phyloP scores from a whole-genome alignment of 805 yeast species.

The Yarrowia sp. region DNA sequence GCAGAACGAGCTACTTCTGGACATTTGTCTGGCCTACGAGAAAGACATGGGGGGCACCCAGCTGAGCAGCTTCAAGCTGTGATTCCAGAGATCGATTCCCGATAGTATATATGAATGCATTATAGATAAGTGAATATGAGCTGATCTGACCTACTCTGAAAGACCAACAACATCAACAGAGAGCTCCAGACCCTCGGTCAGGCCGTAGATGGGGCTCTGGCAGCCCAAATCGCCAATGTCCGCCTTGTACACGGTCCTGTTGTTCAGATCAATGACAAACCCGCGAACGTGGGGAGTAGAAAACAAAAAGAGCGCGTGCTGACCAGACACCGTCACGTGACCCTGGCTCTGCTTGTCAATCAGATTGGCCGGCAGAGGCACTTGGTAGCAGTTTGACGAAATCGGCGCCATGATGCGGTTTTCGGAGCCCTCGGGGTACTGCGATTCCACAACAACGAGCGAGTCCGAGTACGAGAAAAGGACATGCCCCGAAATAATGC shows the following conservation, averaged over 20 bases:
- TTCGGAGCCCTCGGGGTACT: background rate
- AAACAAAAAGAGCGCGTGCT: background rate
- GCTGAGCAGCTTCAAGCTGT: background rate
- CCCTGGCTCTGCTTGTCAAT: background rate
- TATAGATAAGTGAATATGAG: background rate
- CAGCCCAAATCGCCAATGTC: constrained; percentile 1
- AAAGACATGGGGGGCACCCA: background rate
- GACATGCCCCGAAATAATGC: background rate
- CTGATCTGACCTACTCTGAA: too few relatives aligned
- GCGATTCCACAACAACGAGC: background rate
- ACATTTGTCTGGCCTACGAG: background rate
- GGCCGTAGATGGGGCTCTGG: background rate
- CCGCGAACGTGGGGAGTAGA: constrained; percentile 1
- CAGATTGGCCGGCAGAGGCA: background rate
- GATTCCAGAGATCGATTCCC: too few relatives aligned
- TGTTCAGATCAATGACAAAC: background rate
- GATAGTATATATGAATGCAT: background rate
- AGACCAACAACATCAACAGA: background rate
- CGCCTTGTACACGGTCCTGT: background rate
- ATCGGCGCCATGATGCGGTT: background rate
- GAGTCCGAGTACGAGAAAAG: background rate
- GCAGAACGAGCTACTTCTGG: background rate
- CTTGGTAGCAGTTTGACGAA: background rate
- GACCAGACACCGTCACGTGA: background rate
- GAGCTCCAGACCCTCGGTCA: background rate